Conservation (phyloP, 129 eudicot species). For the Apium graveolens region DNA sequence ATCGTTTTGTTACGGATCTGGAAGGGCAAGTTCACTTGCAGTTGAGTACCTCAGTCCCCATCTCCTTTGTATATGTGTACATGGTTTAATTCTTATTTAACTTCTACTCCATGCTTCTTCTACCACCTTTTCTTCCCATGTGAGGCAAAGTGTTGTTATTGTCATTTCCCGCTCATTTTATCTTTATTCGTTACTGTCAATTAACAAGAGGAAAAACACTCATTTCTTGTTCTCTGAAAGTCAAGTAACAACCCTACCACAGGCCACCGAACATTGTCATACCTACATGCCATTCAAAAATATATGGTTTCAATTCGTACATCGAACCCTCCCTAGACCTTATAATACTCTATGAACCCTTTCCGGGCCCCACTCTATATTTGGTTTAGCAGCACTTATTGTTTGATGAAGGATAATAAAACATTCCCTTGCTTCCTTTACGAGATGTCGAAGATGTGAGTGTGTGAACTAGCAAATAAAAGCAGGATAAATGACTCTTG, state of each 20-base stretch:
- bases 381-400: too few relatives aligned
- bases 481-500: too few relatives aligned
- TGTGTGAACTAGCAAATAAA: too few relatives aligned
- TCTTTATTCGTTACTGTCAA: constrained; percentile 3
- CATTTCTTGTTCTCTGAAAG: neutral
- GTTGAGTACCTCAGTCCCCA: neutral
- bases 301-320: too few relatives aligned
- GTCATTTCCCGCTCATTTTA: neutral
- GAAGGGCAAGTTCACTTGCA: neutral
- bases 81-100: neutral
- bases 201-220: neutral
- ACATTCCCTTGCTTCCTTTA: too few relatives aligned
- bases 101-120: neutral
- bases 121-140: neutral
- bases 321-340: too few relatives aligned
- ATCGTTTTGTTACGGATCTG: neutral
- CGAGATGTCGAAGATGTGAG: too few relatives aligned
- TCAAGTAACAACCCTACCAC: neutral
- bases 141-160: neutral
- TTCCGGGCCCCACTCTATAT: too few relatives aligned
- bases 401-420: too few relatives aligned
- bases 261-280: neutral
- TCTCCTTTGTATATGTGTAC: neutral
- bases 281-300: neutral
- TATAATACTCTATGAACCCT: too few relatives aligned